Evolutionary conservation across 257 asterid genomes (phyloP), one percentile per base, ranked within the genome.

Genomic region (Perilla frutescens): DNA sequence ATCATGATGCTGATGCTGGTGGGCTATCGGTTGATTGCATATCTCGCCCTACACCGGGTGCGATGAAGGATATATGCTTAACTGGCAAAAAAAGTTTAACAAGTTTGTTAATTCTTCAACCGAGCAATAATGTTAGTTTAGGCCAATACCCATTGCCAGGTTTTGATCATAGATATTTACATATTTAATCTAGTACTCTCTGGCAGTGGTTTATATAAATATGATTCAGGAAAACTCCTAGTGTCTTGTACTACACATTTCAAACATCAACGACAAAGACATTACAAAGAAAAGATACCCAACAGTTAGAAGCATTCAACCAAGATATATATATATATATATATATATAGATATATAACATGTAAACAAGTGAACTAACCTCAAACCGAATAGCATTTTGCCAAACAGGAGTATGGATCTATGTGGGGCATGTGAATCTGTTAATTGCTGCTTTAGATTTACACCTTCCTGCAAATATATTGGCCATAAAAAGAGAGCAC

Each of bases 1-100:
- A 71, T 84, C 73, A 86, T 95, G 99, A 80, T 81, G 77, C 73
- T 90, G 45, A 95, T 95, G 99, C 81, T 95, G 57, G 76, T 92
- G 65, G 92, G 87, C 12, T 95, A 95, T 62, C 90, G 98, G 15
- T 31, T 90, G 59, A 48, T 88, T 36, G 99, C 99, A 32, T 95
- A 95, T 80, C 78, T 90, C 45, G 98, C 99, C 56, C 85, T 95
- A 67, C 88, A 71, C 57, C 81, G 96, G 57, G 88, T 90, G 63
- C 81, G 85, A 53, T 89, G 85, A 91, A 69, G 44, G 65, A 75
- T 49, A 65, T 15, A 67, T 36, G 10, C 14, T 48, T 32, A 36
- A 26, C 40, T 26, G 48, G 26, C 5, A 40, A 72, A 73, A 51
- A 47, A 79, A 53, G 65, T 82, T 41, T 80, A 76, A 83, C 57